A percentile compares a stretch with the other conserved stretches of the same genome.
phyloP scores from a whole-genome alignment of 2,329 filamentous ascomycete species.

The Apiospora pterosperma region DNA sequence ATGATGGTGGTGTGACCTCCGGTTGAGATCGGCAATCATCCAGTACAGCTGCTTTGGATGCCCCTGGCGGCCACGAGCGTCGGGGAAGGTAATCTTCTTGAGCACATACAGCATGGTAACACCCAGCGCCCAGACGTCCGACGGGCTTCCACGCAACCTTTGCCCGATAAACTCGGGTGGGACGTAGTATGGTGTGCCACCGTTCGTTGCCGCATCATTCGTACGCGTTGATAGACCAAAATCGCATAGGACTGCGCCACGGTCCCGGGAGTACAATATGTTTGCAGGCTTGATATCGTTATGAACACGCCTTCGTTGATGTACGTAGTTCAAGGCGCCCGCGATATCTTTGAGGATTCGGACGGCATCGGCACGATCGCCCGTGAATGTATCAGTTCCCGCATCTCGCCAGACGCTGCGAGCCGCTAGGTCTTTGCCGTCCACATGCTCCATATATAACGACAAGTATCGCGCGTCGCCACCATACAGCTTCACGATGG shows the following conservation, averaged over 20 bases:
- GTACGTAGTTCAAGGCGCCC: constrained; percentile 53
- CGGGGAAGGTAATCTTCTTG: constrained; percentile 52
- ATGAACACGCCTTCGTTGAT: constrained; percentile 50
- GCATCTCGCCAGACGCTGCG: constrained; percentile 46
- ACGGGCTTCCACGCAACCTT: constrained; percentile 50
- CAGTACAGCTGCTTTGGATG: constrained; percentile 53
- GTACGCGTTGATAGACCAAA: constrained; percentile 53
- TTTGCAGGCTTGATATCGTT: constrained; percentile 63
- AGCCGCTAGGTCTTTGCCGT: constrained; percentile 51
- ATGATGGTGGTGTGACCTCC: constrained; percentile 23
- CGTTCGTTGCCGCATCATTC: constrained; percentile 42
- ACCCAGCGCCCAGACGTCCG: constrained; percentile 58
- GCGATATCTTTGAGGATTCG: constrained; percentile 53
- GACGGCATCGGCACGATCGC: constrained; percentile 44
- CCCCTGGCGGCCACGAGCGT: constrained; percentile 44
- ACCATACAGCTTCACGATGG: constrained; percentile 56
- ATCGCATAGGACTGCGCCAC: constrained; percentile 58
- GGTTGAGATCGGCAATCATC: constrained; percentile 55
- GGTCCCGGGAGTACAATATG: constrained; percentile 56
- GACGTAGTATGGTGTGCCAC: constrained; percentile 60
- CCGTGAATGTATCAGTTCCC: constrained; percentile 46
- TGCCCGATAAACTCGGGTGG: constrained; percentile 58
- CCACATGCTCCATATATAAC: constrained; percentile 60
- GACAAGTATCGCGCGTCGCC: constrained; percentile 58
- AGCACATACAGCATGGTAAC: constrained; percentile 60